phyloP scores from a whole-genome alignment of 2,329 filamentous ascomycete genomes.

The Fusarium denticulatum region DNA sequence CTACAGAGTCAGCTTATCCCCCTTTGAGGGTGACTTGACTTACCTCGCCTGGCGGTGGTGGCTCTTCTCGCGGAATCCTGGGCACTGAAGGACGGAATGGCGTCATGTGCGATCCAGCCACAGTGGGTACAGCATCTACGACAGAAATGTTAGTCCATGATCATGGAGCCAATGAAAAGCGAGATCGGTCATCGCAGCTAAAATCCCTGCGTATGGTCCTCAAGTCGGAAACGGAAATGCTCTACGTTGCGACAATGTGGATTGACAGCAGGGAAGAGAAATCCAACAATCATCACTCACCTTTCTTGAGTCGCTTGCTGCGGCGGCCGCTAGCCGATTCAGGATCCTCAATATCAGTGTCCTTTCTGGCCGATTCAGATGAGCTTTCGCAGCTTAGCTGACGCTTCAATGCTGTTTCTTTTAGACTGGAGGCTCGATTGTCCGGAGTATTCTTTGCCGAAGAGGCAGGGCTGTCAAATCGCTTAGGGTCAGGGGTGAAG shows the following conservation, averaged over 20 bases:
- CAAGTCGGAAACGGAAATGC: slow-evolving; percentile 32
- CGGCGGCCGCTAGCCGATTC: slow-evolving; percentile 75
- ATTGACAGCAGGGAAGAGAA: slow-evolving; percentile 7
- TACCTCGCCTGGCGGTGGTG: slow-evolving; percentile 55
- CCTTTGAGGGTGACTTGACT: slow-evolving; percentile 34
- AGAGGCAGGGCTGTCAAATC: slow-evolving; percentile 68
- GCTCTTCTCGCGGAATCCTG: slow-evolving; percentile 67
- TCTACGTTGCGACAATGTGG: slow-evolving; percentile 29
- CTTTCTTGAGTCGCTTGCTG: slow-evolving; percentile 91
- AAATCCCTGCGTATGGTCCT: slow-evolving; percentile 40
- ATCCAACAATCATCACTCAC: slow-evolving; percentile 23
- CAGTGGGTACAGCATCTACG: slow-evolving; percentile 75
- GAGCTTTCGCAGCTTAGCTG: slow-evolving; percentile 71
- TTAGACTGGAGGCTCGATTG: slow-evolving; percentile 64
- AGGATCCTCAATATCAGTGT: slow-evolving; percentile 64
- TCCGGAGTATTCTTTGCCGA: slow-evolving; percentile 74
- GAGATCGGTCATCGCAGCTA: slow-evolving; percentile 32
- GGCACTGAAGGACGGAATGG: slow-evolving; percentile 85
- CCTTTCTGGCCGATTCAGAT: slow-evolving; percentile 59
- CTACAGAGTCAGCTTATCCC: slow-evolving; percentile 45
- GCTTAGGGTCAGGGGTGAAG: slow-evolving; percentile 69
- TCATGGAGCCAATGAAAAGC: slow-evolving; percentile 33
- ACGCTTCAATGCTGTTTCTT: slow-evolving; percentile 76
- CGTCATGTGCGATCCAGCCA: slow-evolving; percentile 97
- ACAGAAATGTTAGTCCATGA: slow-evolving; percentile 34